Conservation (phyloP, 306 rosid species). For the Cicer arietinum region DNA sequence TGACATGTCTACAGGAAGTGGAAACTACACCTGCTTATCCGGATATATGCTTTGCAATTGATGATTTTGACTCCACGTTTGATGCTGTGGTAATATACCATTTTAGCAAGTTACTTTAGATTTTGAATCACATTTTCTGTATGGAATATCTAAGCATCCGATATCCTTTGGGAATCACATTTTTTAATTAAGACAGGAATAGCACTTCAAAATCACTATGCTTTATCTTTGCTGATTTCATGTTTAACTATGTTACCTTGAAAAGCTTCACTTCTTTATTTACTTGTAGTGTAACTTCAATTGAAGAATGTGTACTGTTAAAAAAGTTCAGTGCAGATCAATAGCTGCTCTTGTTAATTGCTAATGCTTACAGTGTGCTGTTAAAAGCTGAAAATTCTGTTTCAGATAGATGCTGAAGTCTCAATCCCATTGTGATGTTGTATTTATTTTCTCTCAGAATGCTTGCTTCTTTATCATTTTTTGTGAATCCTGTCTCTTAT, state of each 20-base stretch:
- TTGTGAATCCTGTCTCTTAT: slow-evolving; percentile 40
- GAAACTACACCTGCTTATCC: slow-evolving; percentile 99
- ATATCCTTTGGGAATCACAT: slow-evolving; percentile 28
- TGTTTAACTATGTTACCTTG: slow-evolving; percentile 28
- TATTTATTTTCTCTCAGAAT: slow-evolving; percentile 34
- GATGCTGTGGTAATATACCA: slow-evolving; percentile 88
- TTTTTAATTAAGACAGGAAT: slow-evolving; percentile 32
- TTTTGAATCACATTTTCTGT: slow-evolving; percentile 25
- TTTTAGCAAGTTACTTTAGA: slow-evolving; percentile 37
- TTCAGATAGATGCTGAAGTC: slow-evolving; percentile 24
- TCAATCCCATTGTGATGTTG: slow-evolving; percentile 25
- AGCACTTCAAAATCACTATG: slow-evolving; percentile 12
- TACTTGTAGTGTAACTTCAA: slow-evolving; percentile 8
- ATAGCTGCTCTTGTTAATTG: slow-evolving; percentile 33
- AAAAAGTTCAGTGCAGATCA: slow-evolving; percentile 5
- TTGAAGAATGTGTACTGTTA: background rate
- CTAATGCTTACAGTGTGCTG: slow-evolving; percentile 21
- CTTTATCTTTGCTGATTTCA: slow-evolving; percentile 37
- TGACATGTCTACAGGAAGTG: slow-evolving; percentile 72
- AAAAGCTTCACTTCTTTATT: slow-evolving; percentile 25
- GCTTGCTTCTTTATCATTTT: slow-evolving; percentile 23
- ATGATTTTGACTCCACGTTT: slow-evolving; percentile 98
- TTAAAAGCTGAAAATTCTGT: slow-evolving; percentile 24
- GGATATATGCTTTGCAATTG: slow-evolving; percentile 93
- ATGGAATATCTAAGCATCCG: background rate